phyloP scores from a whole-genome alignment of 352 stramenopile species.

The Phytophthora hybrid region DNA sequence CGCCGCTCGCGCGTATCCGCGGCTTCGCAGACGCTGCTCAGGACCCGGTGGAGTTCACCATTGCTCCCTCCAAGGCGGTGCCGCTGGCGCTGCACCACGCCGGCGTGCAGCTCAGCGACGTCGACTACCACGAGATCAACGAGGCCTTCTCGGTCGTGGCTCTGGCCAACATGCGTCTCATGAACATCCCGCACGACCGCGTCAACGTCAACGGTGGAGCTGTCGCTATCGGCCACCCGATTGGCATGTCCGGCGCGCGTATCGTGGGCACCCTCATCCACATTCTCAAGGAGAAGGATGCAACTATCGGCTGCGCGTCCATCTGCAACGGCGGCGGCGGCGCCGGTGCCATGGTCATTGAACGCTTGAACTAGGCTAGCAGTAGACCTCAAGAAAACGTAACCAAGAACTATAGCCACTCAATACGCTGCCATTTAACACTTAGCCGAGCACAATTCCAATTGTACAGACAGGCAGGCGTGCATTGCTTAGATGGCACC shows the following conservation, averaged over 20 bases:
- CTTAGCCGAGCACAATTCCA: background rate
- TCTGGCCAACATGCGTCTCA: conserved; percentile 95
- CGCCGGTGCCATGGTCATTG: conserved; percentile 96
- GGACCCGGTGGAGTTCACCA: conserved; percentile 96
- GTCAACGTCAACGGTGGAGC: conserved; percentile 98
- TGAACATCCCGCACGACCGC: conserved; percentile 92
- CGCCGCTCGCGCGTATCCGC: conserved; percentile 77
- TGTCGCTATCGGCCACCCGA: conserved; percentile 85
- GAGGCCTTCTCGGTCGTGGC: conserved; percentile 98
- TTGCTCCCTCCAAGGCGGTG: conserved; percentile 95
- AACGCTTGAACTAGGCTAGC: conserved; percentile 77
- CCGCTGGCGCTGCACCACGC: conserved; percentile 93
- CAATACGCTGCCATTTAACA: conserved; percentile 27
- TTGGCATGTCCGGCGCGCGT: conserved; percentile 89
- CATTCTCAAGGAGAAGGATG: conserved; percentile 96
- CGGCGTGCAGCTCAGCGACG: conserved; percentile 91
- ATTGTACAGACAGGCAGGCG: conserved; percentile 14
- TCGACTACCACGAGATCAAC: conserved; percentile 99
- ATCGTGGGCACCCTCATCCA: conserved; percentile 96
- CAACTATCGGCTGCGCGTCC: conserved; percentile 95
- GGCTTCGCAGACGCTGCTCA: conserved; percentile 88
- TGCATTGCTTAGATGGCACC: conserved; percentile 11
- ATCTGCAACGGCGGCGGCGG: conserved; percentile 99
- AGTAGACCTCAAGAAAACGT: conserved; percentile 3
- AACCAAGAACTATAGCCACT: conserved; percentile 17